A percentile compares a stretch with the other conserved stretches of the same genome.
Conservation (phyloP, 257 asterid species). For the Plantago major region DNA sequence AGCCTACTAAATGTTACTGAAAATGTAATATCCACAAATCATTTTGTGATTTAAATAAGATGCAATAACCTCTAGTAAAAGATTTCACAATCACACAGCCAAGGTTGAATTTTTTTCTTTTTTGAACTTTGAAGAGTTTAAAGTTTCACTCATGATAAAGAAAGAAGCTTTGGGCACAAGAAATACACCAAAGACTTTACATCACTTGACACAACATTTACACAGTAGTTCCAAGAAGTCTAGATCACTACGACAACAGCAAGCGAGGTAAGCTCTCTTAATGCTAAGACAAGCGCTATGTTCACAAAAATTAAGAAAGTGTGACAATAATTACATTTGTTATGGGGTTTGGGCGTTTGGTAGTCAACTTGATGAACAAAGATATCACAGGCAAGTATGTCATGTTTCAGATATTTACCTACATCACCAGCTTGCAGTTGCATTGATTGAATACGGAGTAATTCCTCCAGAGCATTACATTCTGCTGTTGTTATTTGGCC, state of each 20-base stretch:
- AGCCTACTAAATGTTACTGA: constrained; percentile 92
- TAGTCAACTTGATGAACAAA: no score
- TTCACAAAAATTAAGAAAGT: not conserved
- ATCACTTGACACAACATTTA: no score
- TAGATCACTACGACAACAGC: no score
- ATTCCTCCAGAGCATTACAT: constrained; percentile 97
- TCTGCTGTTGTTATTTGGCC: constrained; percentile 98
- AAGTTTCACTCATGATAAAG: no score
- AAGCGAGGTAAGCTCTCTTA: no score
- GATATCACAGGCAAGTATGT: constrained; percentile 4
- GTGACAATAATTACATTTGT: no score
- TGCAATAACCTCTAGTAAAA: constrained; percentile 14
- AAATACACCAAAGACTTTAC: no score
- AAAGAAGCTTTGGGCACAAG: not conserved
- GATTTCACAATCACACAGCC: not conserved
- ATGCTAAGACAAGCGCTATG: no score
- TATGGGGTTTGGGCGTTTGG: not conserved
- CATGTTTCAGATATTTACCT: constrained; percentile 47
- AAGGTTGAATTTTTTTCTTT: no score
- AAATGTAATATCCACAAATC: constrained; percentile 22
- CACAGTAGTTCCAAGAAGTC: no score
- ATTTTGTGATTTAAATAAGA: constrained; percentile 23
- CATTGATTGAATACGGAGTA: constrained; percentile 90
- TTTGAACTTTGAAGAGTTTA: no score
- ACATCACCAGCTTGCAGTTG: constrained; percentile 95